Evolutionary conservation across 192 early-diverging fungal genomes (phyloP), one percentile per base, ranked within the genome.

Genomic region (Coemansia sp.): DNA sequence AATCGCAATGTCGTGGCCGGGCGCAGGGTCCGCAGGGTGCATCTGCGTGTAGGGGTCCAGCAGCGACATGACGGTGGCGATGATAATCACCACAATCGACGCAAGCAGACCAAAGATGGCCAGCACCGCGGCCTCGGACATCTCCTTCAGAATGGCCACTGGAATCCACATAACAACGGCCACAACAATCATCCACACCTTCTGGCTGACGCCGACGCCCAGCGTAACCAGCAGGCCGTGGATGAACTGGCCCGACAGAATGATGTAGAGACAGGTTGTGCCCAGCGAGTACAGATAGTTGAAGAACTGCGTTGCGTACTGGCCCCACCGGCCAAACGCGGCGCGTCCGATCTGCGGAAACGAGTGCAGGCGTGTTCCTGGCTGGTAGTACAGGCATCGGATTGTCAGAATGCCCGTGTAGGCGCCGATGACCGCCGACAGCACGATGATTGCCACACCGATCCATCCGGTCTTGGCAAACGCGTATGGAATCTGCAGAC

Each of bases 391-490:
- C 37, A 94, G 77, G 65, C 89, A 92, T 57, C 85, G 79, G 71
- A 93, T 88, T 8, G 92, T 83, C 14, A 95, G 71, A 19, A 85
- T 72, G 12, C 92, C 92, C 0, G 92, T 90, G 74, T 93, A 93
- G 20, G 85, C 55, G 32, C 89, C 87, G 76, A 92, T 90, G 25
- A 90, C 71, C 20, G 87, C 89, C 10, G 91, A 88, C 43, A 93
- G 67, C 13, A 90, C 48, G 14, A 95, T 65, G 63, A 93, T 73
- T 32, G 86, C 53, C 8, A 91, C 65, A 70, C 91, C 90, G 37
- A 93, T 84, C 94, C 94, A 95, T 7, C 94, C 94, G 39, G 86
- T 85, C 60, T 91, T 85, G 41, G 74, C 77, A 40, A 95, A 84
- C 2, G 92, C 88, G 55, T 89, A 93, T 1, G 94, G 94, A 22